Percentiles rank a stretch among this genome's conserved stretches.
phyloP scores from a whole-genome alignment of 495 filamentous ascomycete genomes.

The Penicillium flavigenum region DNA sequence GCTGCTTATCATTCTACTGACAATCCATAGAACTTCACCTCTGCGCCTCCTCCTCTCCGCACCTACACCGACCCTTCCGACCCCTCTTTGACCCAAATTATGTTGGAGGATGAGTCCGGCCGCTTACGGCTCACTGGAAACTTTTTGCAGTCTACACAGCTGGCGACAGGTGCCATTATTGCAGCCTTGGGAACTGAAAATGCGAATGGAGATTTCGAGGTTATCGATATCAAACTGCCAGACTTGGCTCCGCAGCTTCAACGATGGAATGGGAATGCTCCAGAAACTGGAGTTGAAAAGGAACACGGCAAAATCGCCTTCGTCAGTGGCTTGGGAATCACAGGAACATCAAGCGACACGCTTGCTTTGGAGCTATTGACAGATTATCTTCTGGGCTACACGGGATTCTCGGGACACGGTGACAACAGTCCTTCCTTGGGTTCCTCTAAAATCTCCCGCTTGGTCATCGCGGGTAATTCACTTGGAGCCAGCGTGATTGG shows the following conservation, averaged over 20 bases:
- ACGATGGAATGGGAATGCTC: conserved; percentile 62
- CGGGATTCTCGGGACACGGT: conserved; percentile 54
- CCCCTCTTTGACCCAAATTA: conserved; percentile 58
- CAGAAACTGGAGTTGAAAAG: conserved; percentile 28
- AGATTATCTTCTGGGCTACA: conserved; percentile 87
- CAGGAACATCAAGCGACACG: conserved; percentile 67
- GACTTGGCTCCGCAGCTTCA: conserved; percentile 78
- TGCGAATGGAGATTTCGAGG: conserved; percentile 84
- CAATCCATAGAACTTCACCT: conserved; percentile 69
- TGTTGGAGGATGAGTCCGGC: conserved; percentile 95
- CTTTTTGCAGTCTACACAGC: conserved; percentile 58
- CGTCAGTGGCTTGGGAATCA: conserved; percentile 83
- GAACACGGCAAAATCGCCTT: conserved; percentile 74
- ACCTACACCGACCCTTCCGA: conserved; percentile 63
- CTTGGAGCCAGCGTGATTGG: conserved; percentile 57
- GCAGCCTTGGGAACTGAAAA: conserved; percentile 94
- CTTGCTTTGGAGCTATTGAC: conserved; percentile 73
- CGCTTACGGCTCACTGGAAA: conserved; percentile 78
- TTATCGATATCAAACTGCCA: conserved; percentile 83
- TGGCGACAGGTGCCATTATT: conserved; percentile 90
- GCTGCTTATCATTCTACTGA: background rate
- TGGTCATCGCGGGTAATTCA: conserved; percentile 92
- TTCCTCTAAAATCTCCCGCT: conserved; percentile 69
- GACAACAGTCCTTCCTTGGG: conserved; percentile 30
- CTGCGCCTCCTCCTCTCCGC: conserved; percentile 72